Conservation (phyloP, 1,139 yeast species). For the Yamadazyma dushanensis region DNA sequence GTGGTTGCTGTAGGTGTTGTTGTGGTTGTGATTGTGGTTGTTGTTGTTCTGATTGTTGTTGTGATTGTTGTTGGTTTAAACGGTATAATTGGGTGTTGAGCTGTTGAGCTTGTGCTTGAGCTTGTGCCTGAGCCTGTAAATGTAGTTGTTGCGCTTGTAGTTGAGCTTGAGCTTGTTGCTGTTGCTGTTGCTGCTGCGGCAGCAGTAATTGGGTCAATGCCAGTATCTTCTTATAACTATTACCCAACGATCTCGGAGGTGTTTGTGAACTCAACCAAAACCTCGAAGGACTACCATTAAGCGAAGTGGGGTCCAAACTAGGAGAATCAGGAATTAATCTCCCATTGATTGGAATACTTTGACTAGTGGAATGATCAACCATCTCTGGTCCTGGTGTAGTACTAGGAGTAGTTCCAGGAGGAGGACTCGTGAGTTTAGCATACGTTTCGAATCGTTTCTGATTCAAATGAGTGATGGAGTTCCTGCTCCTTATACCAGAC, state of each 20-base stretch:
- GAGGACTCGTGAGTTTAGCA: conserved; percentile 30
- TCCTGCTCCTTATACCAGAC: conserved; percentile 26
- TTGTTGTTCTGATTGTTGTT: conserved; percentile 5
- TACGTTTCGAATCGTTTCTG: conserved; percentile 32
- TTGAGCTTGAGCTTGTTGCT: conserved; percentile 10
- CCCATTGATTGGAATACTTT: conserved; percentile 29
- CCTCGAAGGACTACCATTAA: conserved; percentile 57
- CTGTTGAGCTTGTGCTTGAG: neutral
- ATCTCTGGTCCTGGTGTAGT: conserved; percentile 5
- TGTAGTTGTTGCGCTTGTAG: conserved; percentile 8
- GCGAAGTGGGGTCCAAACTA: conserved; percentile 49
- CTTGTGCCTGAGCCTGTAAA: conserved; percentile 1
- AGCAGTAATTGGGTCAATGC: conserved; percentile 11
- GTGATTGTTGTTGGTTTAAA: conserved; percentile 10
- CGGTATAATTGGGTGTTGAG: neutral
- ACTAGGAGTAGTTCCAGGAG: conserved; percentile 16
- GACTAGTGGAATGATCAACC: conserved; percentile 21
- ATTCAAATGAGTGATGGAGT: conserved; percentile 33
- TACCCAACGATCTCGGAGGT: conserved; percentile 43
- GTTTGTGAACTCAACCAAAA: conserved; percentile 54
- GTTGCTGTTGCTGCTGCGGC: conserved; percentile 8
- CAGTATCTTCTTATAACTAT: conserved; percentile 23
- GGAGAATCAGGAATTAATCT: conserved; percentile 49
- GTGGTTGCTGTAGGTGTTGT: neutral
- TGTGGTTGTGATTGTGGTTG: conserved; percentile 7